Conservation (phyloP, 179 eudicot species). For the Silene noctiflora region DNA sequence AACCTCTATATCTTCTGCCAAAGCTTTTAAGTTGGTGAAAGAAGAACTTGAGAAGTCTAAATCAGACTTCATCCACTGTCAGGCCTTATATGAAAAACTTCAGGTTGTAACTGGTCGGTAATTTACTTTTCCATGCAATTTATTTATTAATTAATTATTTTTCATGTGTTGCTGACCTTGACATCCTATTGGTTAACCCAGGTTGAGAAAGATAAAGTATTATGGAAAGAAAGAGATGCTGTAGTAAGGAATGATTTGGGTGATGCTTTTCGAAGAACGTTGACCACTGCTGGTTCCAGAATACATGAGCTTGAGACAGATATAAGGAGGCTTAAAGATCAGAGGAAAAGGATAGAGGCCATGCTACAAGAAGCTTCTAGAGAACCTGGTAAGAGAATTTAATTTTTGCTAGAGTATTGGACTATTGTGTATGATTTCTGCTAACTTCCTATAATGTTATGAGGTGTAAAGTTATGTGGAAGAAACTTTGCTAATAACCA, state of each 20-base stretch:
- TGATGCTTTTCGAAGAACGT: slow-evolving; percentile 60
- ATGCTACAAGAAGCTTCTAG: slow-evolving; percentile 71
- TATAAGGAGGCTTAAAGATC: slow-evolving; percentile 56
- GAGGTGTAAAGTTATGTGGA: not conserved
- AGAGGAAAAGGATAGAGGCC: slow-evolving; percentile 52
- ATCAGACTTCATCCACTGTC: slow-evolving; percentile 62
- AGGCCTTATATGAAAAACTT: slow-evolving; percentile 65
- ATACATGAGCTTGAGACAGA: slow-evolving; percentile 57
- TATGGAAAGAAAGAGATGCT: slow-evolving; percentile 75
- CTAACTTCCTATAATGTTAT: not conserved
- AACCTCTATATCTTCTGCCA: slow-evolving; percentile 62
- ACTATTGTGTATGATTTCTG: not conserved
- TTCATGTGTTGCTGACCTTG: slow-evolving; percentile 24
- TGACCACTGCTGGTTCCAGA: slow-evolving; percentile 59
- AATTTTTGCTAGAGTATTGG: not conserved
- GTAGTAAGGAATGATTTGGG: slow-evolving; percentile 57
- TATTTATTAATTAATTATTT: slow-evolving; percentile 11
- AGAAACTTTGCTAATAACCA: not conserved
- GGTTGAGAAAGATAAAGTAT: slow-evolving; percentile 76
- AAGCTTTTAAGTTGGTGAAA: slow-evolving; percentile 57
- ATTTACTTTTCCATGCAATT: slow-evolving; percentile 24
- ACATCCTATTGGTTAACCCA: slow-evolving; percentile 26
- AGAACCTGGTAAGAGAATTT: slow-evolving; percentile 62
- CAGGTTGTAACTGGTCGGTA: slow-evolving; percentile 79
- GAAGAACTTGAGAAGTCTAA: slow-evolving; percentile 83